phyloP scores from a whole-genome alignment of 2,329 filamentous ascomycete species.

The Dothidotthia symphoricarpi region DNA sequence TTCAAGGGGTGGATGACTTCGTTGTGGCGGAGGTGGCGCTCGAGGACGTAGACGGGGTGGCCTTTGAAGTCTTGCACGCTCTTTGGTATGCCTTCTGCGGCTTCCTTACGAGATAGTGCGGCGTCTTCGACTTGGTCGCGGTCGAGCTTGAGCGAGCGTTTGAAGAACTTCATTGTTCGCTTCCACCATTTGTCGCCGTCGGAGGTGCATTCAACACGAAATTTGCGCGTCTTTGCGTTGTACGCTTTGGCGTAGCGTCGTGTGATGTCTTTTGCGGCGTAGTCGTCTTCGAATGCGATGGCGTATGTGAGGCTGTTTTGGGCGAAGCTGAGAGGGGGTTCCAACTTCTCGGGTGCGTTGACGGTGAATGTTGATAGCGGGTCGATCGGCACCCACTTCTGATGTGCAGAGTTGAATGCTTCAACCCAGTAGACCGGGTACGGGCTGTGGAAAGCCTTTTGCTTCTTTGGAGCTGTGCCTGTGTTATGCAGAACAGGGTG shows the following conservation, averaged over 20 bases:
- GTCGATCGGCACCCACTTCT: constrained; percentile 91
- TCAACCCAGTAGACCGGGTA: constrained; percentile 95
- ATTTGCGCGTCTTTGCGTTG: constrained; percentile 82
- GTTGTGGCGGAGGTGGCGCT: constrained; percentile 77
- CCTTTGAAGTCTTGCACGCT: constrained; percentile 85
- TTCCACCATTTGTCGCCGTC: constrained; percentile 58
- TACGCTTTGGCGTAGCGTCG: constrained; percentile 82
- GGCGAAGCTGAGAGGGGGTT: constrained; percentile 76
- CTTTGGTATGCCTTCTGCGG: constrained; percentile 75
- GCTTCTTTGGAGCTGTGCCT: constrained; percentile 38
- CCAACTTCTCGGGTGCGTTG: constrained; percentile 71
- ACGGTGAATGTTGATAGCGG: constrained; percentile 78
- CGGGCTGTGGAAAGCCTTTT: constrained; percentile 63
- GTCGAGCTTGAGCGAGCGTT: constrained; percentile 47
- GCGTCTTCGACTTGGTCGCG: constrained; percentile 81
- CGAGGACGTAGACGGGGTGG: constrained; percentile 72
- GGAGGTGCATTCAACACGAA: constrained; percentile 69
- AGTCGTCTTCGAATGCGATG: constrained; percentile 79
- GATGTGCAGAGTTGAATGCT: constrained; percentile 77
- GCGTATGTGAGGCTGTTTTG: constrained; percentile 80
- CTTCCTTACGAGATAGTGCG: constrained; percentile 68
- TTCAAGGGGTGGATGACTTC: constrained; percentile 75
- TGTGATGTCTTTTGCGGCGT: constrained; percentile 79
- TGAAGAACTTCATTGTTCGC: constrained; percentile 49
- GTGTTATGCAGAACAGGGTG: constrained; percentile 25